Evolutionary conservation across 352 stramenopile species (phyloP).

Genomic region (Pythium brassicae): DNA sequence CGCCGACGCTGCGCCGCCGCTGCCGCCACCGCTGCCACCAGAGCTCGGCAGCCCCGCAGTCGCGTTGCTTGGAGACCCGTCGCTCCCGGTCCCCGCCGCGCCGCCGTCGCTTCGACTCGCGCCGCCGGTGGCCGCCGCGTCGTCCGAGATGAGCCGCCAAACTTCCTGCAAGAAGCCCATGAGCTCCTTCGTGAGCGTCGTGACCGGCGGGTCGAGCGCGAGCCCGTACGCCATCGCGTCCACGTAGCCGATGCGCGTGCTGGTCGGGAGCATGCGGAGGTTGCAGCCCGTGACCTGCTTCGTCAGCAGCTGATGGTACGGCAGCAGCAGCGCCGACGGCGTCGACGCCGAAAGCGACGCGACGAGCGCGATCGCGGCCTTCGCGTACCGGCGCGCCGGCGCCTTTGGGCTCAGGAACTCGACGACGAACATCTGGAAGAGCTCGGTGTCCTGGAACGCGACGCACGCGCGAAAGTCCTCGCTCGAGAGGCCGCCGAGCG

Average conservation of each 20-base stretch:
- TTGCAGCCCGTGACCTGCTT: conserved; percentile 84
- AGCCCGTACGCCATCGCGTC: conserved; percentile 83
- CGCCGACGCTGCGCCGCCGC: conserved; percentile 34
- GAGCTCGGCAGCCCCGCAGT: conserved; percentile 15
- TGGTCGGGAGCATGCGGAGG: conserved; percentile 61
- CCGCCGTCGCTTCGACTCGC: conserved; percentile 15
- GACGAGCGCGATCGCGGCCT: conserved; percentile 61
- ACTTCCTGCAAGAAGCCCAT: conserved; percentile 85
- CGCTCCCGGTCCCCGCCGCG: conserved; percentile 15
- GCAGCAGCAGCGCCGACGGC: conserved; percentile 64
- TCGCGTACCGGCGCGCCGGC: conserved; percentile 63
- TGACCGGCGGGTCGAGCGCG: conserved; percentile 72
- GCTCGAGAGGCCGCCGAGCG: conserved; percentile 34
- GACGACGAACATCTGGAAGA: conserved; percentile 86
- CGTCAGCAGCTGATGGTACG: conserved; percentile 80
- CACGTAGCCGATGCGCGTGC: conserved; percentile 75
- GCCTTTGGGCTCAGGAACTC: conserved; percentile 78
- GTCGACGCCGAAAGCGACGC: conserved; percentile 52
- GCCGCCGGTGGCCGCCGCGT: conserved; percentile 24
- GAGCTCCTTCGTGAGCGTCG: conserved; percentile 80
- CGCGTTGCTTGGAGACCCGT: conserved; percentile 8
- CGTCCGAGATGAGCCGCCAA: conserved; percentile 81
- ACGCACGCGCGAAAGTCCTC: conserved; percentile 68
- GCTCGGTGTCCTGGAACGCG: conserved; percentile 79
- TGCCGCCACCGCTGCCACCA: not conserved